These are phyloP conservation scores for Naganishia kalamii DNA, from an alignment of 768 basidiomycete species.

Conservation along the genomic window DNA sequence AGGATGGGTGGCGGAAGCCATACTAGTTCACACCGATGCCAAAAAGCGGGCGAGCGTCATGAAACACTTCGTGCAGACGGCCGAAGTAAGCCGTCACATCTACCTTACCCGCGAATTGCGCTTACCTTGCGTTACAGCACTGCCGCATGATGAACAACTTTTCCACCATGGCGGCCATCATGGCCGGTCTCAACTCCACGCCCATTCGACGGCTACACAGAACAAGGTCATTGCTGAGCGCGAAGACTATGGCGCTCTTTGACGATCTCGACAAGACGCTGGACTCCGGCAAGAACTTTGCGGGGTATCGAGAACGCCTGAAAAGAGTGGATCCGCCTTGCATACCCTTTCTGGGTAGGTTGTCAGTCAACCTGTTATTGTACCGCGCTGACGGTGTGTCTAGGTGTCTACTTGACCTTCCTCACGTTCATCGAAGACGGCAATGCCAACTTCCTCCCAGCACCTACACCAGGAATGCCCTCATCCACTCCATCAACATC, in stretches of 20 bases:
- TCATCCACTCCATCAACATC: constrained; percentile 26
- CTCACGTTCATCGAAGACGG: constrained; percentile 98
- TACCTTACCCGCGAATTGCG: no score
- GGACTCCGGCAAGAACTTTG: constrained; percentile 89
- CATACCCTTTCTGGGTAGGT: constrained; percentile 88
- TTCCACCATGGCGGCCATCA: constrained; percentile 92
- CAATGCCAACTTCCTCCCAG: constrained; percentile 67
- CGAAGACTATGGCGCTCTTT: constrained; percentile 66
- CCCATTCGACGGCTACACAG: constrained; percentile 87
- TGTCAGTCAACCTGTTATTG: background rate
- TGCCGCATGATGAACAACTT: constrained; percentile 86
- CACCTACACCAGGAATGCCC: constrained; percentile 10
- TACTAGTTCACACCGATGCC: constrained; percentile 79
- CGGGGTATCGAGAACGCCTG: constrained; percentile 77
- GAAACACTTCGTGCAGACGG: constrained; percentile 84
- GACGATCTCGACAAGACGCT: constrained; percentile 79
- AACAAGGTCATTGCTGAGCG: constrained; percentile 82
- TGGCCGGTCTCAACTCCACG: constrained; percentile 87
- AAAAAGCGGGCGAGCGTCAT: constrained; percentile 71
- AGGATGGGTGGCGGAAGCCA: constrained; percentile 83
- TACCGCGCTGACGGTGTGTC: background rate
- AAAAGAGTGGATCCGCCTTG: constrained; percentile 81
- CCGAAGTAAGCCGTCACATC: constrained; percentile 81
- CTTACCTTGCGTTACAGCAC: constrained; percentile 53
- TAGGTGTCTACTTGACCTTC: constrained; percentile 91